These are phyloP conservation scores for Prunus campanulata DNA, from an alignment of 306 rosid genomes.

Conservation along the genomic window DNA sequence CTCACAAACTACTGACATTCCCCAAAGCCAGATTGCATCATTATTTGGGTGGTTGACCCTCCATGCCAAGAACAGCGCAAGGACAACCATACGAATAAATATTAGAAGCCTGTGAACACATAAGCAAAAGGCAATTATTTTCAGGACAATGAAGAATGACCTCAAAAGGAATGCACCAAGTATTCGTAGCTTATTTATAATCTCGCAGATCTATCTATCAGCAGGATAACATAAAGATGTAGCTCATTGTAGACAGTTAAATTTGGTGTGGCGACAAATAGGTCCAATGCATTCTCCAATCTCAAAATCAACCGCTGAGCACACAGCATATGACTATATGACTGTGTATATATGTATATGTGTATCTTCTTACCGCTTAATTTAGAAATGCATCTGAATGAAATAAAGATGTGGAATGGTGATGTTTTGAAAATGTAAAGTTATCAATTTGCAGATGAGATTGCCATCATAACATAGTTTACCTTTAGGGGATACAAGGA, in stretches of 20 bases:
- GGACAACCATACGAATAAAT: conserved; percentile 57
- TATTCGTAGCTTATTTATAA: neutral
- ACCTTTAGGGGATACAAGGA: neutral
- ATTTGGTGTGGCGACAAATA: neutral
- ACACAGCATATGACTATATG: neutral
- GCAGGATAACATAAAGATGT: neutral
- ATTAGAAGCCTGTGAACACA: conserved; percentile 71
- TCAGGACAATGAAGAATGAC: conserved; percentile 7
- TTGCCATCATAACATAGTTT: neutral
- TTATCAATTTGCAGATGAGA: neutral
- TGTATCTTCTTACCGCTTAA: neutral
- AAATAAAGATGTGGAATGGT: neutral
- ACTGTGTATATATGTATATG: neutral
- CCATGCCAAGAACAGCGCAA: conserved; percentile 79
- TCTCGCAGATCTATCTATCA: neutral
- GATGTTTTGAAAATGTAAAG: neutral
- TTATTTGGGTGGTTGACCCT: conserved; percentile 60
- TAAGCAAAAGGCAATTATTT: conserved; percentile 10
- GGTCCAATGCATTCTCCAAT: conserved; percentile 4
- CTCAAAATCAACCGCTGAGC: neutral
- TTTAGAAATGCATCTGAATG: neutral
- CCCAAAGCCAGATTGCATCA: conserved; percentile 96
- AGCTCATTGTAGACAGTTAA: neutral
- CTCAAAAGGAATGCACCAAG: neutral
- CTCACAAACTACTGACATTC: conserved; percentile 93